phyloP scores from a whole-genome alignment of 352 stramenopile genomes.

The Phytopythium chamaehyphon region DNA sequence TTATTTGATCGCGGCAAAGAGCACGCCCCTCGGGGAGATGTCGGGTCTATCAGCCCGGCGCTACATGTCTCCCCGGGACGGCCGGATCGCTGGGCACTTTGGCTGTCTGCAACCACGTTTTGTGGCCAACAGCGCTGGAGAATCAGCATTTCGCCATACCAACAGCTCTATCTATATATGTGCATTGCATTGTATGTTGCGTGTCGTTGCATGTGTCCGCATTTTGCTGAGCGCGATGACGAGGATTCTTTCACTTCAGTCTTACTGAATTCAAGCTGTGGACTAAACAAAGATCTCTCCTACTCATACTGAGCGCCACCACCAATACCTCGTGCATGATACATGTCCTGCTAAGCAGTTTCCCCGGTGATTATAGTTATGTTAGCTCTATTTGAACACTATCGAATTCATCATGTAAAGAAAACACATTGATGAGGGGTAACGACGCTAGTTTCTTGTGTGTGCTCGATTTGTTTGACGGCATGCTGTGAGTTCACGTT shows the following conservation, averaged over 20 bases:
- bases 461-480: too few species aligned
- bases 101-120: constrained; percentile 42
- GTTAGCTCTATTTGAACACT: constrained; percentile 88
- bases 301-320: constrained; percentile 64
- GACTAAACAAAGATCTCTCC: constrained; percentile 56
- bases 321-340: background rate
- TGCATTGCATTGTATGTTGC: constrained; percentile 6
- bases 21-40: constrained; percentile 59
- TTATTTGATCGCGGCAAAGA: constrained; percentile 48
- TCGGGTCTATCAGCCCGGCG: constrained; percentile 79
- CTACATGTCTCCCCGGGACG: constrained; percentile 52
- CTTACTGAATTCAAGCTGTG: constrained; percentile 11
- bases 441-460: too few species aligned
- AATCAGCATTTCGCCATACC: constrained; percentile 83
- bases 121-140: constrained; percentile 51
- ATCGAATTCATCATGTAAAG: constrained; percentile 11
- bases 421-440: constrained; percentile 7
- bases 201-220: constrained; percentile 10
- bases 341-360: background rate
- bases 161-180: constrained; percentile 4
- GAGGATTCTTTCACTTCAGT: constrained; percentile 12
- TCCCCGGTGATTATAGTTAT: constrained; percentile 83
- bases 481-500: too few species aligned
- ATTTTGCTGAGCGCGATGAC: constrained; percentile 42
- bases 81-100: constrained; percentile 78